Percentiles rank a stretch among this genome's conserved stretches.
phyloP scores from a whole-genome alignment of 768 basidiomycete species.

The Mrakia frigida region DNA sequence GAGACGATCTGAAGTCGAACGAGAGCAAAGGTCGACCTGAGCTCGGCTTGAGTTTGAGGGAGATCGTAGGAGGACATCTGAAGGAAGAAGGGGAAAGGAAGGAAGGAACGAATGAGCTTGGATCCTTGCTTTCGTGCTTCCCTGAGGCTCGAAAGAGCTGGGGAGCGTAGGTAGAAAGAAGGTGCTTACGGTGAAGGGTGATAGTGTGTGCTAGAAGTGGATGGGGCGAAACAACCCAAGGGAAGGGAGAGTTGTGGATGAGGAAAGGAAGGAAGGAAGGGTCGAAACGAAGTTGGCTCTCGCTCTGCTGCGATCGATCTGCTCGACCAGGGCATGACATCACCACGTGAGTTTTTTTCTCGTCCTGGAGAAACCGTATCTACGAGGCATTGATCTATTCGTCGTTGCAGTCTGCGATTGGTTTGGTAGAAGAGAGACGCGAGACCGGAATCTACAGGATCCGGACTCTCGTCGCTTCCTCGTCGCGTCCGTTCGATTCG shows the following conservation, averaged over 20 bases:
- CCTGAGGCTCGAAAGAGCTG: background rate
- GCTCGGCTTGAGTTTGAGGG: constrained; percentile 25
- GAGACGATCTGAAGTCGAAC: constrained; percentile 68
- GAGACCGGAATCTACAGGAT: too few relatives aligned
- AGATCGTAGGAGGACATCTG: constrained; percentile 30
- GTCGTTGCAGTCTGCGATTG: too few relatives aligned
- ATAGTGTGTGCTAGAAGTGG: background rate
- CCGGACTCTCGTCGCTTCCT: too few relatives aligned
- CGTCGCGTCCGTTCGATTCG: too few relatives aligned
- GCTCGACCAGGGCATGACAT: too few relatives aligned
- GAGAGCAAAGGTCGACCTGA: constrained; percentile 33
- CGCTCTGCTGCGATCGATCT: background rate
- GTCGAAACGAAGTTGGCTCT: background rate
- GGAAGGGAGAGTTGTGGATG: background rate
- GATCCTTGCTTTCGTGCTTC: background rate
- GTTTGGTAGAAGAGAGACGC: too few relatives aligned
- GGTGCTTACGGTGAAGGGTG: background rate
- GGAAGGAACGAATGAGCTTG: background rate
- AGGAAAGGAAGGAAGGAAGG: background rate
- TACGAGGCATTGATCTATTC: too few relatives aligned
- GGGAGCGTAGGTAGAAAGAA: background rate
- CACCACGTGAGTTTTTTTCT: too few relatives aligned
- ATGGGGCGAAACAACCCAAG: background rate
- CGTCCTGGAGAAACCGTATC: too few relatives aligned
- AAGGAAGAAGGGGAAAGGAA: background rate